These are phyloP conservation scores for Rubus parviflorus DNA, from an alignment of 306 rosid species.

Conservation along the genomic window DNA sequence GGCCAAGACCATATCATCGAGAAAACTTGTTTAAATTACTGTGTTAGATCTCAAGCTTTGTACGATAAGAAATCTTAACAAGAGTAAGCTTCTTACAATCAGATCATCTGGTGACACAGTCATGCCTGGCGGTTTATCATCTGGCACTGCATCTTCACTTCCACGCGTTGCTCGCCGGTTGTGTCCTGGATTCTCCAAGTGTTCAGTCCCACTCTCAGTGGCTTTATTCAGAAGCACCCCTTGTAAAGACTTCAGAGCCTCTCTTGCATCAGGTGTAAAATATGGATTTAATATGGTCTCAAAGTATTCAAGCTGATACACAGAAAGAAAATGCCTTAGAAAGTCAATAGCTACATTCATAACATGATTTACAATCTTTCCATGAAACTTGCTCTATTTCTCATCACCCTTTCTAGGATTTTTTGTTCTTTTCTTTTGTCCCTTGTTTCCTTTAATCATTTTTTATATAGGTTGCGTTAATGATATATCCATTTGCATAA, in stretches of 20 bases:
- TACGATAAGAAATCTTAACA: conserved; percentile 15
- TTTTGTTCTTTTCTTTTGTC: background rate
- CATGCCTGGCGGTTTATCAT: conserved; percentile 70
- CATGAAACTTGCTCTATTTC: too few species aligned
- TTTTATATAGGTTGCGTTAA: background rate
- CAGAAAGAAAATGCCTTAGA: conserved; percentile 9
- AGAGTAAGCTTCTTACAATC: conserved; percentile 62
- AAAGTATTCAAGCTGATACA: conserved; percentile 90
- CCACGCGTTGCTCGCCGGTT: conserved; percentile 94
- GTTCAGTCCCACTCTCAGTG: conserved; percentile 70
- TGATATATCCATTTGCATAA: background rate
- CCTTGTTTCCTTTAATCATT: background rate
- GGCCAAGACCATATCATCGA: background rate
- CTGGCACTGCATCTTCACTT: conserved; percentile 82
- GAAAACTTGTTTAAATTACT: conserved; percentile 4
- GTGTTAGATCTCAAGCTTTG: conserved; percentile 1
- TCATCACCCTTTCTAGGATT: background rate
- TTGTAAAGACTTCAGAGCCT: conserved; percentile 88
- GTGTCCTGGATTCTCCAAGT: conserved; percentile 82
- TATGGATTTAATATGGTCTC: conserved; percentile 92
- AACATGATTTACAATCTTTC: background rate
- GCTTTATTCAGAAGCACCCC: conserved; percentile 94
- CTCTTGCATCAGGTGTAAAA: conserved; percentile 91
- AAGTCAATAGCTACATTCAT: background rate
- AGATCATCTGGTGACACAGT: conserved; percentile 89